Evolutionary conservation across 2,329 filamentous ascomycete genomes (phyloP), one percentile per base, ranked within the genome.

Genomic region (Monosporascus sp.): DNA sequence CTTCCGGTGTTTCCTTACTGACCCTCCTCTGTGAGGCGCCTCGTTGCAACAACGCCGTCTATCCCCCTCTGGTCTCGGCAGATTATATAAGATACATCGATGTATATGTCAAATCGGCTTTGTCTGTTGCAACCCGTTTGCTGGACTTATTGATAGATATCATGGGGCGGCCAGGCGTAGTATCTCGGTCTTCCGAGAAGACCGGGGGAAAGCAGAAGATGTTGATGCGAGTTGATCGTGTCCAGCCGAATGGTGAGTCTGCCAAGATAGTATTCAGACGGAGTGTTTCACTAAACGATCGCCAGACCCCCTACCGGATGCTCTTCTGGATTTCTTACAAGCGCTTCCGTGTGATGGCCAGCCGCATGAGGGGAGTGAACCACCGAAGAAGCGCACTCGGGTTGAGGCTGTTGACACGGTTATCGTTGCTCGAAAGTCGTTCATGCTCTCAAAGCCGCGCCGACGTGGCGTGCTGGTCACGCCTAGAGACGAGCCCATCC

Each of bases 361-460:
- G n/a, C 20, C 46, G 22, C 49, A 54, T 17, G 40, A 46, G 7
- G 19, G 8, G 11, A 38, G 45, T 24, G 59, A 58, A n/a, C 59
- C 52, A 31, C 54, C 56, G 9, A 34, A 27, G 19, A 68, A 67
- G 48, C 63, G 64, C 17, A 43, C 51, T 31, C 58, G 60, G 19
- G 20, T 60, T 7, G 60, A 60, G 8, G 22, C 46, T 11, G 17
- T 57, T 24, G 57, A 64, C 14, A 45, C 57, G 1, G 59, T 67
- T n/a, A 56, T 56, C 8, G 36, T 67, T 6, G 52, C 60, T 7
- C 57, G 54, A 17, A 51, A 63, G 46, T 51, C 41, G 0, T 50
- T 67, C 19, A 56, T 53, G 2, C 19, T 66, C n/a, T 50, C 54
- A 16, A 52, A 60, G 44, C 61, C 57, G 1, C 26, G 34, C 2